Evolutionary conservation across 2,329 filamentous ascomycete species (phyloP).

Genomic region (Pseudogymnoascus sp.): DNA sequence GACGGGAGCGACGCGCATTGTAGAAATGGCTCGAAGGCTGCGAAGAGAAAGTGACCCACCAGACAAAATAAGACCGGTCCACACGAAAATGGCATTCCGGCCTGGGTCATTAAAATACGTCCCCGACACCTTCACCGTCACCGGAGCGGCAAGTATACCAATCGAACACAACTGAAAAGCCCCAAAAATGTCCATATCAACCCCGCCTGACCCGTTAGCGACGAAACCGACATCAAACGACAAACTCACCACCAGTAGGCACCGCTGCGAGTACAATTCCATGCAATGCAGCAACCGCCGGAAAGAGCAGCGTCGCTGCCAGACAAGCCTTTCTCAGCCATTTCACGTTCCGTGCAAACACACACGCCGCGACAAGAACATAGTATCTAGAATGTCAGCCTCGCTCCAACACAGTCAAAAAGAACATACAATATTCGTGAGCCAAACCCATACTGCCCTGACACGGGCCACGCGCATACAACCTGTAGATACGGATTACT

Average conservation of each 20-base stretch:
- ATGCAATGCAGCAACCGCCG: slow-evolving; percentile 56
- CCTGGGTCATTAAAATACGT: slow-evolving; percentile 59
- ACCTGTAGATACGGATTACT: slow-evolving; percentile 32
- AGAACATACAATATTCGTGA: slow-evolving; percentile 41
- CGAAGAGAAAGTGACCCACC: too few species aligned
- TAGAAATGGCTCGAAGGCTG: too few species aligned
- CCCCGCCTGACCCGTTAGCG: slow-evolving; percentile 38
- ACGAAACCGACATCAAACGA: neutral
- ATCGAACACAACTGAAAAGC: slow-evolving; percentile 61
- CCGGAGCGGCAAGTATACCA: slow-evolving; percentile 54
- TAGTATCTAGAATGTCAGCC: slow-evolving; percentile 44
- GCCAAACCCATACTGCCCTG: slow-evolving; percentile 48
- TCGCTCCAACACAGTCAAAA: neutral
- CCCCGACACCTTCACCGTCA: slow-evolving; percentile 50
- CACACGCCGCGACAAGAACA: slow-evolving; percentile 52
- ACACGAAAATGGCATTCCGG: slow-evolving; percentile 58
- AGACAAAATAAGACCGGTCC: slow-evolving; percentile 52
- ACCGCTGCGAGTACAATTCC: slow-evolving; percentile 51
- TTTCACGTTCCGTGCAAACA: slow-evolving; percentile 51
- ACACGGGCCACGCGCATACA: slow-evolving; percentile 49
- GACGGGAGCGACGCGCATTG: too few species aligned
- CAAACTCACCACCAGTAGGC: slow-evolving; percentile 47
- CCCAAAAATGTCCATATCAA: slow-evolving; percentile 62
- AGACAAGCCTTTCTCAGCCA: slow-evolving; percentile 57
- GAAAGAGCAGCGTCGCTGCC: slow-evolving; percentile 53